Base-by-base conservation (phyloP, 371 early-diverging fungal genomes). In the Gilbertella persicaria region DNA sequence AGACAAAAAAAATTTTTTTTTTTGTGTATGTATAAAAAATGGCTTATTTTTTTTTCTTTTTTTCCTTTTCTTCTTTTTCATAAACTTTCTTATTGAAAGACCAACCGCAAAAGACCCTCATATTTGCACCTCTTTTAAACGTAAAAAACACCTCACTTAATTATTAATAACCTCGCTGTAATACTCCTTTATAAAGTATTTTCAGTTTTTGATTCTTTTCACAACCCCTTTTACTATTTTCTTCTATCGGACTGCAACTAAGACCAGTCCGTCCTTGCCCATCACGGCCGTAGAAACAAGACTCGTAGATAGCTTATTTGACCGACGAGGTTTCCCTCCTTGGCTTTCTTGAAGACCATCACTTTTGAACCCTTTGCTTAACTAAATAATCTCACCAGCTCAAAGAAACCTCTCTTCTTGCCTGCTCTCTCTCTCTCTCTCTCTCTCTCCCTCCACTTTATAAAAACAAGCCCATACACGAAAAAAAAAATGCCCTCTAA, bases 241-340 rank as follows among this genome's bases (percentile, higher is more conserved):
- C 33, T 43, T 55, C 56, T 66, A 64, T 69, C 77, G 79, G 79
- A 75, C 81, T 79, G 76, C 69, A 61, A 60, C 53, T 58, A 47
- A 49, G 54, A 65, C 53, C 65, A 73, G 78, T 74, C 69, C 68
- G 73, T 68, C 70, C 68, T 71, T 75, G 77, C 79, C 82, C 84
- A 84, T 80, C 82, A 84, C 84, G 84, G 71, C 82, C 73, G 74
- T 78, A 82, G 80, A 77, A 79, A 84, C 70, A 75, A 82, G 70
- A 74, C 80, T 80, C 64, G 69, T 73, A 55, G 63, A 72, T 62
- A 80, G 77, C 65, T 73, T 79, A 76, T 79, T 79, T 75, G 73
- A 82, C 77, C 79, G 75, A 73, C 69, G 77, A 62, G 82, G 84
- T 68, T 81, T 80, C 61, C 82, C 84, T 73, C 84, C 84, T 75